Evolutionary conservation across 345 rosid genomes (phyloP), one percentile per base, ranked within the genome.

Genomic region (Anastatica hierochuntica): DNA sequence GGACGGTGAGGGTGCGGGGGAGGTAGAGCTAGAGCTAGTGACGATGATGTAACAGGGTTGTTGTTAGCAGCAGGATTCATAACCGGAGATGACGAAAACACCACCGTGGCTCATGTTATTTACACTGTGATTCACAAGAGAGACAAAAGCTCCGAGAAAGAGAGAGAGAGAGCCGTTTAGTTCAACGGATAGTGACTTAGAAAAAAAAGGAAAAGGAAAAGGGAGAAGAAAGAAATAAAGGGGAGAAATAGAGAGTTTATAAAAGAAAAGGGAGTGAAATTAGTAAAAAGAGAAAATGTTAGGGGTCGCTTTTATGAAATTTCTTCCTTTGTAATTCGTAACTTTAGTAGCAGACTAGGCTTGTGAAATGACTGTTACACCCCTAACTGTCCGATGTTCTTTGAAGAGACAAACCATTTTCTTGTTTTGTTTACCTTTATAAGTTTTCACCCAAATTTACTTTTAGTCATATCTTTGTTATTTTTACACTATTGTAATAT

Each of bases 61-160:
- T 80, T 75, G 72, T 78, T 73, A 62, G 77, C 60, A 60, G 88
- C n/a, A n/a, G n/a, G 80, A 90, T 90, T 90, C 97, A 90, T 90
- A 74, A 76, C 94, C 83, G 80, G 74, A 49, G 74, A 72, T 76
- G 69, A 57, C 57, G 58, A 40, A 46, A 15, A 64, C 62, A 56
- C 72, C 76, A 67, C 81, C 63, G 74, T 70, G 56, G 84, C 74
- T 88, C 95, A 85, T 88, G 72, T 62, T 81, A 69, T 49, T 59
- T 41, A 40, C 34, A 56, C 37, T 10, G 12, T 49, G 66, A 17
- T 27, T 37, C 34, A 35, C 29, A 45, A 27, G 64, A 13, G 36
- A 14, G 33, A 14, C n/a, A n/a, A n/a, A n/a, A n/a, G n/a, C n/a
- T n/a, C n/a, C n/a, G 64, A 23, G 57, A 40, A 14, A 8, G 38